These are phyloP conservation scores for Hymenoscyphus scutula DNA, from an alignment of 2,329 filamentous ascomycete species.

Conservation along the genomic window DNA sequence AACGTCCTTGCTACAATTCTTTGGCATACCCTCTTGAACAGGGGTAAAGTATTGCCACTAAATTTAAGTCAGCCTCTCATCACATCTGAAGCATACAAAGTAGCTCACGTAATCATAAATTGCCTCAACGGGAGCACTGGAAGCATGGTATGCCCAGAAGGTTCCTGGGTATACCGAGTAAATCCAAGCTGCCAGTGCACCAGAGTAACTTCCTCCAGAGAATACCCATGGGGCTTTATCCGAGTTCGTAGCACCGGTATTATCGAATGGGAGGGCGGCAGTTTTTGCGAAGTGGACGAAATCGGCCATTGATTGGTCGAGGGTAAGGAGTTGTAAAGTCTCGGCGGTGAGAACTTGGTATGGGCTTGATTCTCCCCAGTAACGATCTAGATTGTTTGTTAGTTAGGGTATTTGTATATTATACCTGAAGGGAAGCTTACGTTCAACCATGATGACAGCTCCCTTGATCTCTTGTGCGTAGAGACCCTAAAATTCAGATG, in stretches of 20 bases:
- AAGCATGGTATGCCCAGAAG: slow-evolving; percentile 59
- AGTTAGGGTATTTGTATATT: slow-evolving; percentile 4
- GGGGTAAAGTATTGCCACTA: slow-evolving; percentile 57
- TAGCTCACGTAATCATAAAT: slow-evolving; percentile 48
- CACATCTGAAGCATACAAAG: not conserved
- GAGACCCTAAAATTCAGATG: slow-evolving; percentile 30
- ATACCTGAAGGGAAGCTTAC: slow-evolving; percentile 35
- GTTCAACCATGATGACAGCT: slow-evolving; percentile 55
- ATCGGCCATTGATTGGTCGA: slow-evolving; percentile 53
- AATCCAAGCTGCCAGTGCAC: slow-evolving; percentile 55
- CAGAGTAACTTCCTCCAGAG: slow-evolving; percentile 55
- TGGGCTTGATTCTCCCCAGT: slow-evolving; percentile 56
- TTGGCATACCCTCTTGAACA: slow-evolving; percentile 55
- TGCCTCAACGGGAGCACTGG: slow-evolving; percentile 54
- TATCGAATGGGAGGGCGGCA: slow-evolving; percentile 53
- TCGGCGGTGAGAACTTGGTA: slow-evolving; percentile 49
- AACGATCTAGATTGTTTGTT: slow-evolving; percentile 44
- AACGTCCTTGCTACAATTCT: slow-evolving; percentile 56
- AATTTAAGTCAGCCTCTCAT: slow-evolving; percentile 6
- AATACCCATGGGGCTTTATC: slow-evolving; percentile 55
- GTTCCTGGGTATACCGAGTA: slow-evolving; percentile 52
- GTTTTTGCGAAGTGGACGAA: slow-evolving; percentile 53
- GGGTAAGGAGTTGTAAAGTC: slow-evolving; percentile 40
- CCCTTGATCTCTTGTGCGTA: slow-evolving; percentile 52
- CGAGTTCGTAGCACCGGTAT: slow-evolving; percentile 46